Base-by-base conservation (phyloP, 495 filamentous ascomycete species). In the Hypoxylon fuscum region DNA sequence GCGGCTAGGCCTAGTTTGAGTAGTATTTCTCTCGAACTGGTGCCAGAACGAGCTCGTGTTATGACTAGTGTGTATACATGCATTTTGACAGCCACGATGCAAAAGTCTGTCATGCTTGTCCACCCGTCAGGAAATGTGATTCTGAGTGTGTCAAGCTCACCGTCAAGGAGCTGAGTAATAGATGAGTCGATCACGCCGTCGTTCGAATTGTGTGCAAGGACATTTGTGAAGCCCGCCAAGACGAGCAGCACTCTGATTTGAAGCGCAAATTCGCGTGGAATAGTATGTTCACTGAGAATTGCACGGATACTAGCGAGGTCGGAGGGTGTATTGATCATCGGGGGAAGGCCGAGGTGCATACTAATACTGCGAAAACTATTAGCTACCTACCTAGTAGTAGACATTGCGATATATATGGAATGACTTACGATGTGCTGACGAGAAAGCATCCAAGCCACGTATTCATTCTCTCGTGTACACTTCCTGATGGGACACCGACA, bases 401-500 rank as follows among this genome's bases (percentile, higher is more conserved):
- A 11, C 10, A 17, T 12, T 11, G 35, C 23, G 21, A 7, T 7
- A 18, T n/a, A 37, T 6, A 14, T 20, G n/a, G 11, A 32, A 42
- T 11, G 14, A 42, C 72, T 47, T 64, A 74, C 72, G 54, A 63
- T 38, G 60, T 67, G 50, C 62, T 71, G 6, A 72, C 63, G 9
- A 69, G 63, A 27, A 73, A 71, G 40, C 72, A 74, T 14, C 62
- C 72, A 32, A 74, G 43, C 72, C 72, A 74, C 5, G 72, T 71
- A 18, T 51, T 68, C 29, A 46, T 52, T 31, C 70, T 58, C 20
- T 66, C 66, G 8, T 62, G 64, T 10, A 53, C 7, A 17, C 31
- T 70, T 15, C 63, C 68, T 1, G 55, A 37, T 3, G 37, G 23
- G 2, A 56, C 57, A 9, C 61, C 63, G 7, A 61, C 49, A 41